A percentile compares a stretch with the other conserved stretches of the same genome.
These are phyloP conservation scores for Camellia japonica DNA, from an alignment of 148 eudicot species.

Conservation along the genomic window DNA sequence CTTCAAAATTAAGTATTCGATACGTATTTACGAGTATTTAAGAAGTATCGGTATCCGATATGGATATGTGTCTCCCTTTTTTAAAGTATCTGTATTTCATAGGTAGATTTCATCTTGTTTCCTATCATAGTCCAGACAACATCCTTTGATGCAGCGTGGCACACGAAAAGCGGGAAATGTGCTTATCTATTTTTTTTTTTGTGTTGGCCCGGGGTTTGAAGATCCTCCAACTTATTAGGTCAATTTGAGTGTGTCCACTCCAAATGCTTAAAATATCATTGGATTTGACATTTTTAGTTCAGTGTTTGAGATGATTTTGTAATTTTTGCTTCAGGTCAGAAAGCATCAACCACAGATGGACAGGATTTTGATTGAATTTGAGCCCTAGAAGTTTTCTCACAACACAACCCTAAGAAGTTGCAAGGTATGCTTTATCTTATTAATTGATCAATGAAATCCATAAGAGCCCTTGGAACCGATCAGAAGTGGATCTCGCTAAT, in stretches of 20 bases:
- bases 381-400: constrained; percentile 20
- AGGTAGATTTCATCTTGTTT: not conserved
- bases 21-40: too few species aligned
- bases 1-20: too few species aligned
- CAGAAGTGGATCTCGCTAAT: too few species aligned
- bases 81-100: too few species aligned
- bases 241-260: not conserved
- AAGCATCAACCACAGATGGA: constrained; percentile 60
- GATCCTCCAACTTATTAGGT: not conserved
- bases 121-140: not conserved
- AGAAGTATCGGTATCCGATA: too few species aligned
- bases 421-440: constrained; percentile 3
- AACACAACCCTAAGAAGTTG: not conserved
- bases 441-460: not conserved
- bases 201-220: too few species aligned
- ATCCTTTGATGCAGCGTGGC: not conserved
- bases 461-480: not conserved
- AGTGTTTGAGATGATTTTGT: not conserved
- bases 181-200: not conserved
- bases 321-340: constrained; percentile 38
- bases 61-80: too few species aligned
- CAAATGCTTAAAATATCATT: not conserved
- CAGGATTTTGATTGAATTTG: constrained; percentile 41
- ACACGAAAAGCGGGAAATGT: not conserved
- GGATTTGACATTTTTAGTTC: not conserved